These are phyloP conservation scores for Conticribra guillardii DNA, from an alignment of 108 stramenopile species.

Conservation along the genomic window DNA sequence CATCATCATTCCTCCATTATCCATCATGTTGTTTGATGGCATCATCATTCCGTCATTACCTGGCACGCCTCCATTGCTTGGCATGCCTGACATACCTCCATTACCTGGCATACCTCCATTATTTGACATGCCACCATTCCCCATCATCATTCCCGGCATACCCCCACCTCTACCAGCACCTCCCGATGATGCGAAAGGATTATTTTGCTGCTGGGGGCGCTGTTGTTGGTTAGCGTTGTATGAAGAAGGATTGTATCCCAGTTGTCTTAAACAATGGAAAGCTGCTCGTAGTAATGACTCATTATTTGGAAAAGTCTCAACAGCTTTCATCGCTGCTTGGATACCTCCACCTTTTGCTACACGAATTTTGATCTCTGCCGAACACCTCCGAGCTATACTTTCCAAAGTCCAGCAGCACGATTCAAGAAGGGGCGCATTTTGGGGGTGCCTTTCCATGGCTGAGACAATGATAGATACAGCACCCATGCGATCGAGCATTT, in stretches of 20 bases:
- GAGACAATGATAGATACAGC: constrained; percentile 23
- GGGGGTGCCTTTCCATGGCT: constrained; percentile 37
- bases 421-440: constrained; percentile 33
- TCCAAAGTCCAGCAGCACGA: constrained; percentile 49
- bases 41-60: not conserved
- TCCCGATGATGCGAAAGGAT: not conserved
- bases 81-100: not conserved
- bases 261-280: constrained; percentile 41
- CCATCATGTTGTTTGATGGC: not conserved
- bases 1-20: not conserved
- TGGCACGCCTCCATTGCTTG: not conserved
- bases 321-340: constrained; percentile 47
- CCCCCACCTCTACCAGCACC: not conserved
- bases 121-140: not conserved
- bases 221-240: constrained; percentile 23
- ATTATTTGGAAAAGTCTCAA: constrained; percentile 39
- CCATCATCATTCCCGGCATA: no score
- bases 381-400: constrained; percentile 22
- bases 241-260: constrained; percentile 43
- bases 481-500: constrained; percentile 50
- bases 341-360: constrained; percentile 38
- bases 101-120: not conserved
- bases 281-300: constrained; percentile 44
- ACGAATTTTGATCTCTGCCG: constrained; percentile 28
- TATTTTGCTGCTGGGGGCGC: constrained; percentile 15